These are phyloP conservation scores for Pseudocercospora eumusae DNA, from an alignment of 2,329 filamentous ascomycete species.

Conservation along the genomic window DNA sequence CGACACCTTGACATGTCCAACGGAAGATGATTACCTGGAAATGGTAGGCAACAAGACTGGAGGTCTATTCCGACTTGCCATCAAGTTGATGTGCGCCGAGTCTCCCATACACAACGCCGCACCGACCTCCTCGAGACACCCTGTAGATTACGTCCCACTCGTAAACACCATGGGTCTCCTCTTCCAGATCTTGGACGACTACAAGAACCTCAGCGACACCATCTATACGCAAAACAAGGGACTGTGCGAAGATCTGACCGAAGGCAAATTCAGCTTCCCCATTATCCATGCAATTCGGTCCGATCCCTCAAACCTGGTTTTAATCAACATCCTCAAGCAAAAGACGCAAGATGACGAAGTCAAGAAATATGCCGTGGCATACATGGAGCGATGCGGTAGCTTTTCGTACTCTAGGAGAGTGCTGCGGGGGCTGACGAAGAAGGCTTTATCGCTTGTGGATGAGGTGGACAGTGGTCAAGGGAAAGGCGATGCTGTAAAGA, in stretches of 20 bases:
- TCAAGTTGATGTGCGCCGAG: slow-evolving; percentile 86
- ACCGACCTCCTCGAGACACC: slow-evolving; percentile 12
- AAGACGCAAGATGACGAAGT: slow-evolving; percentile 84
- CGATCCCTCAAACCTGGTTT: slow-evolving; percentile 70
- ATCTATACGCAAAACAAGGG: slow-evolving; percentile 85
- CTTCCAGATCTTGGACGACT: slow-evolving; percentile 92
- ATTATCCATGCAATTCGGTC: slow-evolving; percentile 89
- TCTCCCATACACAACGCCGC: slow-evolving; percentile 43
- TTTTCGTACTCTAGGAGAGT: slow-evolving; percentile 79
- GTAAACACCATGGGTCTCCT: slow-evolving; percentile 82
- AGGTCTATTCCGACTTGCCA: slow-evolving; percentile 78
- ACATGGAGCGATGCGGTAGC: slow-evolving; percentile 85
- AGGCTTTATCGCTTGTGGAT: slow-evolving; percentile 47
- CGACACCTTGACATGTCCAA: slow-evolving; percentile 79
- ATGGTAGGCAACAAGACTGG: slow-evolving; percentile 93
- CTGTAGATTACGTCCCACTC: slow-evolving; percentile 72
- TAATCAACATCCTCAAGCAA: slow-evolving; percentile 91
- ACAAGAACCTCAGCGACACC: slow-evolving; percentile 71
- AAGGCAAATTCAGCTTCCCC: slow-evolving; percentile 96
- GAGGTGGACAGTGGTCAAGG: slow-evolving; percentile 43
- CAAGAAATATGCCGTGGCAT: slow-evolving; percentile 84
- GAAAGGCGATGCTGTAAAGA: slow-evolving; percentile 41
- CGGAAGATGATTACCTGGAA: slow-evolving; percentile 87
- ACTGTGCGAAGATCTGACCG: slow-evolving; percentile 90
- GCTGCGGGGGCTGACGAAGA: slow-evolving; percentile 48